A percentile compares a stretch with the other conserved stretches of the same genome.
These are phyloP conservation scores for Colletotrichum siamense DNA, from an alignment of 2,329 filamentous ascomycete genomes.

Conservation along the genomic window DNA sequence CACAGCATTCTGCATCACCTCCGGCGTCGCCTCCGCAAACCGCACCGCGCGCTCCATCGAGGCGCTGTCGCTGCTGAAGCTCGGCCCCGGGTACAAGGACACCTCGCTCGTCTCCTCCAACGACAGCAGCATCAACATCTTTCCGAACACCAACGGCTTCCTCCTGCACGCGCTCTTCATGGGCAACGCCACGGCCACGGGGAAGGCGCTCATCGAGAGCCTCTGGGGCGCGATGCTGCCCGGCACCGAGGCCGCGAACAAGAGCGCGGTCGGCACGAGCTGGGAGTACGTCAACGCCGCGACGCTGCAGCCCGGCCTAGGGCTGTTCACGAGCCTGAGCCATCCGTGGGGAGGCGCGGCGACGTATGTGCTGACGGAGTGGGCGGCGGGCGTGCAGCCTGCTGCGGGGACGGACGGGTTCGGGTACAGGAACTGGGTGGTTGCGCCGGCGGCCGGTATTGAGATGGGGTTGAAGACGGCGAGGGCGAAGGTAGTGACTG, in stretches of 20 bases:
- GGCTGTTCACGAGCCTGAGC: constrained; percentile 44
- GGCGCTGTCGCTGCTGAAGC: constrained; percentile 7
- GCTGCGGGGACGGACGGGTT: constrained; percentile 17
- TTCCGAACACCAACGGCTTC: constrained; percentile 52
- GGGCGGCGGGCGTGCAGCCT: constrained; percentile 31
- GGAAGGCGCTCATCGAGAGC: constrained; percentile 35
- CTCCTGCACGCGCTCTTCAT: constrained; percentile 41
- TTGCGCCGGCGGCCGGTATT: constrained; percentile 28
- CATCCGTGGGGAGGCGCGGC: constrained; percentile 52
- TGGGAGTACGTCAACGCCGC: constrained; percentile 51
- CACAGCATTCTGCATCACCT: constrained; percentile 25
- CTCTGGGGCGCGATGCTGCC: constrained; percentile 48
- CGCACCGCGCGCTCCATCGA: constrained; percentile 13
- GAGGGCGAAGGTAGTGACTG: constrained; percentile 29
- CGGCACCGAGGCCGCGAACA: not conserved
- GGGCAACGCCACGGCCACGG: constrained; percentile 28
- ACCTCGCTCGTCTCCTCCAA: constrained; percentile 6
- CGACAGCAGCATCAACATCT: constrained; percentile 42
- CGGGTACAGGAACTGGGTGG: constrained; percentile 31
- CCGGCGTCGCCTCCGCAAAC: constrained; percentile 14
- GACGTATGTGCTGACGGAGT: constrained; percentile 47
- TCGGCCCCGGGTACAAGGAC: constrained; percentile 26
- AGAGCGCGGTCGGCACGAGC: constrained; percentile 41
- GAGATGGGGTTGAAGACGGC: constrained; percentile 31
- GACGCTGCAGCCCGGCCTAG: constrained; percentile 40